Base-by-base conservation (phyloP, 2,329 filamentous ascomycete genomes). In the Alternaria dauci region DNA sequence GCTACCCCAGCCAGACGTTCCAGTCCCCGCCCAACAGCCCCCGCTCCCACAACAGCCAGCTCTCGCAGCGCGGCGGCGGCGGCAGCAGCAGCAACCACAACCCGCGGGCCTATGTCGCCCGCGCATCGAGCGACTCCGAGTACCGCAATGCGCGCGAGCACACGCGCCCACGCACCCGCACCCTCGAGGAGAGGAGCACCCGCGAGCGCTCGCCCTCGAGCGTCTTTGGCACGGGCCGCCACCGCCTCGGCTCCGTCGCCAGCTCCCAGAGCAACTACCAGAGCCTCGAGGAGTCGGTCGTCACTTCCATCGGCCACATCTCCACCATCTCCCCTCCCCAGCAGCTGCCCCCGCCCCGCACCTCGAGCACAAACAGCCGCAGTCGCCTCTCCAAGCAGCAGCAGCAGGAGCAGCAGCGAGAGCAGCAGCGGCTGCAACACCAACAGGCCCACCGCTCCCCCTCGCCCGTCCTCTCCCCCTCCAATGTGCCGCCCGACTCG, bases 191-290 rank as follows among this genome's bases (percentile, higher is more conserved):
- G 63, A 70, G 78, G 39, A 65, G 62, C 60, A 74, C 76, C 8
- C 71, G 80, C 50, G 80, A 82, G 52, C 72, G 70, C 38, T 80
- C 78, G 14, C 78, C 82, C n/a, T 72, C 79, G 32, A 74, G 75
- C 47, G 69, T 80, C 43, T 79, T 78, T 42, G 71, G 77, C 46
- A 79, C 58, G 9, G 83, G 80, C 67, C 85, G 90, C 52, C 86
- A 89, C 69, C 85, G 90, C 52, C 86, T 92, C 43, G 89, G 90
- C 51, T 92, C 90, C 28, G 87, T 92, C 68, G 89, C 90, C 68
- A 89, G 89, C 36, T 59, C 55, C 53, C 85, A 87, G 5, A 82
- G 86, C 48, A 81, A 83, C 51, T 82, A 84, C 50, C 78, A 83
- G 66, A 75, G 73, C 63, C 69, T 78, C 52, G 78, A 80, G 62